Evolutionary conservation across 2,329 filamentous ascomycete genomes (phyloP), one percentile per base, ranked within the genome.

Genomic region (Stagonosporopsis cucurbitacearum): DNA sequence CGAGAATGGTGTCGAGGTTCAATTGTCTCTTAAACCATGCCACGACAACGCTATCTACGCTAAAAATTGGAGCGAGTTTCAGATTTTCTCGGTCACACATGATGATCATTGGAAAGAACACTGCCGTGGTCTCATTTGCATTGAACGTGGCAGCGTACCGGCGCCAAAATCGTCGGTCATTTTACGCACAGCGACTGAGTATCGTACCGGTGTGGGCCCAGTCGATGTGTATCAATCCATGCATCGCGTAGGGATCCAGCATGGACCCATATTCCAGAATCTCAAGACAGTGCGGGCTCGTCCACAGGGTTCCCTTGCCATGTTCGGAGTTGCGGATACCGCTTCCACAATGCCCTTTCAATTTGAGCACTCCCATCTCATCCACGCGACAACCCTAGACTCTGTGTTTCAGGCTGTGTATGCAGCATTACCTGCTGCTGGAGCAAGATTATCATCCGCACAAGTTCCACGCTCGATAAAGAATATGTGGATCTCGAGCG

Each of bases 1-100:
- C 4, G 47, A 62, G 5, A 63, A 64, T n/a, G 70, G 68, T 1
- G 41, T 71, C 4, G 68, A 71, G 43, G 56, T 64, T 23, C 54
- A 41, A 6, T 50, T 66, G 2, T 65, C 50, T 6, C 46, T 70
- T 7, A 40, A 47, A 1, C 56, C 33, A 41, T 64, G 63, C 46
- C 42, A n/a, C 40, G 52, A 43, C 3, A 37, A 19, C 11, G 32
- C 26, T 6, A 53, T 63, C 33, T 40, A 33, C 20, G 50, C 47
- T 23, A 35, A 45, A 39, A 7, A 4, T n/a, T 61, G 62, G 62
- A 49, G 53, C 7, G 51, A 67, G 20, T 67, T 66, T 42, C 45
- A 43, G 4, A 53, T 67, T 13, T 67, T 50, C 40, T 65, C 62
- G 2, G 54, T 57, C 33, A 64, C 57, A 9, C 17, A 46, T 9